Percentiles rank a stretch among this genome's conserved stretches.
phyloP scores from a whole-genome alignment of 305 asterid species.

The Fraxinus floribunda region DNA sequence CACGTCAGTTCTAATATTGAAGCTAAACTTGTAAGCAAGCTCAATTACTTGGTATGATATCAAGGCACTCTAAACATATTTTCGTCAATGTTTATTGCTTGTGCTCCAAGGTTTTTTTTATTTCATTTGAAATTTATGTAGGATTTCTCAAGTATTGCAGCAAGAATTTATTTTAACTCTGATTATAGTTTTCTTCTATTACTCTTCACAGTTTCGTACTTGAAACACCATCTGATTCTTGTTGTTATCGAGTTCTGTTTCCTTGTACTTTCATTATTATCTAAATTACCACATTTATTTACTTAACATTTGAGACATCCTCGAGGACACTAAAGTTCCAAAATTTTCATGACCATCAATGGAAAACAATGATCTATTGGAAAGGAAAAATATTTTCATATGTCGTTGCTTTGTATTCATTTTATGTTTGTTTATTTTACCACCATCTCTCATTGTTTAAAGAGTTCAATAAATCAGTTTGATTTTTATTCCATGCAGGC shows the following conservation, averaged over 20 bases:
- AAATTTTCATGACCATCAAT: not conserved
- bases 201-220: not conserved
- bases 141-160: not conserved
- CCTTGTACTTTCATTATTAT: not conserved
- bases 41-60: not conserved
- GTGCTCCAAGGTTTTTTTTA: not conserved
- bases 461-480: not conserved
- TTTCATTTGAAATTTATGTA: not conserved
- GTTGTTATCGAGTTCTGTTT: not conserved
- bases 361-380: not conserved
- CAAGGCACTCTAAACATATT: not conserved
- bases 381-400: not conserved
- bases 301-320: not conserved
- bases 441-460: not conserved
- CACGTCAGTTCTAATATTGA: not conserved
- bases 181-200: not conserved
- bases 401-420: not conserved
- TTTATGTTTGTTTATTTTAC: not conserved
- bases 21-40: not conserved
- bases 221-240: not conserved
- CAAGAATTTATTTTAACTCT: not conserved
- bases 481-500: conserved; percentile 26
- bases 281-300: not conserved
- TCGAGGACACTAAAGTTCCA: not conserved
- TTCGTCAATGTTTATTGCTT: not conserved